Conservation (phyloP, 305 asterid species). For the Lippia alba region DNA sequence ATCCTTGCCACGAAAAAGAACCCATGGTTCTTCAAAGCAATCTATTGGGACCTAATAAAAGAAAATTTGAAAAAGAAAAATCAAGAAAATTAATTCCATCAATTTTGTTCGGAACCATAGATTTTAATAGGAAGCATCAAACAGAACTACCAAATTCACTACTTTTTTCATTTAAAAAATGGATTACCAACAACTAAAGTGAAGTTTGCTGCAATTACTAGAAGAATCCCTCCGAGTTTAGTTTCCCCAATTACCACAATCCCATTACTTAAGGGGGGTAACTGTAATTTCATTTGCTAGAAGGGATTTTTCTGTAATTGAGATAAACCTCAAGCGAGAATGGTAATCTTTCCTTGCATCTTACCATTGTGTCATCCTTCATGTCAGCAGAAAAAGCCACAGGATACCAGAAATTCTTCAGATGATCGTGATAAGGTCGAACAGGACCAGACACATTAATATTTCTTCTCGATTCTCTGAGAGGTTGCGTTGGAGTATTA, state of each 20-base stretch:
- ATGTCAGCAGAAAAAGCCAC: constrained; percentile 79
- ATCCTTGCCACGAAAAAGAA: constrained; percentile 84
- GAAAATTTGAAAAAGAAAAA: background rate
- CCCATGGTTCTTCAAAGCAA: constrained; percentile 95
- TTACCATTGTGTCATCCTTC: constrained; percentile 84
- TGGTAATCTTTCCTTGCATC: constrained; percentile 9
- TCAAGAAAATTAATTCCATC: background rate
- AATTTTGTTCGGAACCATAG: background rate
- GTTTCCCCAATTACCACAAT: no score
- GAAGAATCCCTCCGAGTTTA: no score
- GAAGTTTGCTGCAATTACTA: no score
- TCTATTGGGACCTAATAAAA: constrained; percentile 71
- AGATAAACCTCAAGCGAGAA: no score
- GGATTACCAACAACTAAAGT: no score
- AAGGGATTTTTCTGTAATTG: no score
- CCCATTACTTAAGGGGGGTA: no score
- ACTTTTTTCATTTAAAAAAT: background rate
- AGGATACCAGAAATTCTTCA: constrained; percentile 92
- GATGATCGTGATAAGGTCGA: constrained; percentile 57
- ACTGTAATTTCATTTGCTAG: no score
- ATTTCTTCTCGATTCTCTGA: constrained; percentile 47
- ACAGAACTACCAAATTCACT: background rate
- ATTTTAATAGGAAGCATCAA: background rate
- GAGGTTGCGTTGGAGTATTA: constrained; percentile 47
- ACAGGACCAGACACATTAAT: constrained; percentile 84